phyloP scores from a whole-genome alignment of 2,329 filamentous ascomycete genomes.

The Talaromyces islandicus region DNA sequence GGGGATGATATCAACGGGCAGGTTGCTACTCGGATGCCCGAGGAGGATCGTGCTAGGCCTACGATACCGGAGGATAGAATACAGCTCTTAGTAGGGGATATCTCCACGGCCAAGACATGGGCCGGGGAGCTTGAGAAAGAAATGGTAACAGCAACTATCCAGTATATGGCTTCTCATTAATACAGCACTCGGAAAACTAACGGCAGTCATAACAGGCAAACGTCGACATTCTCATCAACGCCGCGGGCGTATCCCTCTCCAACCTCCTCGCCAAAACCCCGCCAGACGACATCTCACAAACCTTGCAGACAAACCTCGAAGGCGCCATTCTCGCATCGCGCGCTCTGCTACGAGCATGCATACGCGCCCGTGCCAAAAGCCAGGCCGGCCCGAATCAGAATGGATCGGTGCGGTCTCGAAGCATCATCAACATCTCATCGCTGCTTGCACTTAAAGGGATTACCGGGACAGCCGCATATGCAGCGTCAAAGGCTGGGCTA shows the following conservation, averaged over 20 bases:
- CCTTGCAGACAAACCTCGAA: constrained; percentile 65
- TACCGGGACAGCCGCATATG: constrained; percentile 65
- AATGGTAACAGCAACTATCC: too few relatives aligned
- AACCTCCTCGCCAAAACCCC: constrained; percentile 55
- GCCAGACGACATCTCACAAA: constrained; percentile 46
- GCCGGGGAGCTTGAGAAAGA: constrained; percentile 30
- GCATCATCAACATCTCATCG: constrained; percentile 78
- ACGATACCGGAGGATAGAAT: constrained; percentile 10
- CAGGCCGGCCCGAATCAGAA: constrained; percentile 39
- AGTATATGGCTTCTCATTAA: too few relatives aligned
- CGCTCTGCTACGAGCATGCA: constrained; percentile 29
- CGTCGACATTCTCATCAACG: constrained; percentile 66
- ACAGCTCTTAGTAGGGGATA: constrained; percentile 31
- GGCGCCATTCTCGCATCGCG: constrained; percentile 36
- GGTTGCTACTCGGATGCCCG: constrained; percentile 16
- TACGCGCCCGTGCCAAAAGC: constrained; percentile 24
- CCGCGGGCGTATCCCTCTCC: constrained; percentile 66
- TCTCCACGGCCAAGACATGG: constrained; percentile 29
- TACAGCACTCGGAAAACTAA: too few relatives aligned
- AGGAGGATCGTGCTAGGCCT: constrained; percentile 13
- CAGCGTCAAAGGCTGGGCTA: constrained; percentile 74
- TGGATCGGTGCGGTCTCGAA: constrained; percentile 48
- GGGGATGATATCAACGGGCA: background rate
- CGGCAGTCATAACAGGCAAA: constrained; percentile 18
- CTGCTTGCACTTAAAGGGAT: constrained; percentile 66